A percentile compares a stretch with the other conserved stretches of the same genome.
Evolutionary conservation across 148 eudicot species (phyloP).

Genomic region (Nyssa sinensis): DNA sequence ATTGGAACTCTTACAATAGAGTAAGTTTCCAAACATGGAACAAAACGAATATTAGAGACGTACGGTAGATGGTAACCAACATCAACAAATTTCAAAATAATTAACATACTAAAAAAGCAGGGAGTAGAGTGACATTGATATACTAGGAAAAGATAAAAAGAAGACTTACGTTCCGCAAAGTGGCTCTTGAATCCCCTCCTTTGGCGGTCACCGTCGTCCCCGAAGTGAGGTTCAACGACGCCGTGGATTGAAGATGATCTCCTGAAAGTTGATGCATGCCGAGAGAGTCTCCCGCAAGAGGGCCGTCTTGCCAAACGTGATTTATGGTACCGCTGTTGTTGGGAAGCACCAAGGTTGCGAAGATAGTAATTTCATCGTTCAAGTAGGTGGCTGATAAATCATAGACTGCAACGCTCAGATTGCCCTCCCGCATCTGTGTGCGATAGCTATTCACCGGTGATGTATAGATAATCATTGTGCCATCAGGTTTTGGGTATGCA

Average conservation of each 20-base stretch:
- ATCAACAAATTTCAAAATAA: no score
- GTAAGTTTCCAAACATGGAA: background rate
- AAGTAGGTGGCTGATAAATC: background rate
- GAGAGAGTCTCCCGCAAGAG: background rate
- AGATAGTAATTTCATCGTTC: background rate
- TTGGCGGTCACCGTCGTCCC: background rate
- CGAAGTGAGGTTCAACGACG: background rate
- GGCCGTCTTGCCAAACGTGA: conserved; percentile 25
- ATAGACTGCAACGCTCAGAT: conserved; percentile 10
- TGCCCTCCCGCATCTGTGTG: background rate
- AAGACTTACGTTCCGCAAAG: background rate
- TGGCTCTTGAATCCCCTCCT: background rate
- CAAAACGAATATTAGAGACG: no score
- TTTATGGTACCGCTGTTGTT: background rate
- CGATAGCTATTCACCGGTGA: background rate
- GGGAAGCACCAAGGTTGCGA: background rate
- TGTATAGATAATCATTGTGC: background rate
- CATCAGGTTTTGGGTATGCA: conserved; percentile 7
- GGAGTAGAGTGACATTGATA: no score
- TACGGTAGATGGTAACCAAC: no score
- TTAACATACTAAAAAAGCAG: no score
- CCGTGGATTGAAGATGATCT: conserved; percentile 10
- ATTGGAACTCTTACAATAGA: background rate
- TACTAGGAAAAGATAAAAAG: no score
- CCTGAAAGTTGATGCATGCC: conserved; percentile 7